Evolutionary conservation across 768 basidiomycete species (phyloP), one percentile per base, ranked within the genome.

Genomic region (Boletus barrowsii): DNA sequence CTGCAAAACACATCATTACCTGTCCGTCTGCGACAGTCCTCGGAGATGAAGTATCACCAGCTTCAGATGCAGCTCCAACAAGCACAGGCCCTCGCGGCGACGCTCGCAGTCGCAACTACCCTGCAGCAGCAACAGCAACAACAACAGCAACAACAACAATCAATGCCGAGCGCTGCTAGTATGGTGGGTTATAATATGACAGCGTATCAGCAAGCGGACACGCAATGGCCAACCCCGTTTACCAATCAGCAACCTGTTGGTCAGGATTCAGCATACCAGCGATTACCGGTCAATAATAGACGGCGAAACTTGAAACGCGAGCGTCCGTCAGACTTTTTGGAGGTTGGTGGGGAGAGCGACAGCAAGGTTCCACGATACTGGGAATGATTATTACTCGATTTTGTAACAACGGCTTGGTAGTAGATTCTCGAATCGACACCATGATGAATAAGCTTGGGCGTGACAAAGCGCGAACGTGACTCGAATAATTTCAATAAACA

Each of bases 191-290:
- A 76, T 67, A 67, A 69, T 62, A 73, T 80, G 72, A 62, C 73
- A 57, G 70, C 75, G 35, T 81, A 76, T 54, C 76, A 76, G 57
- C 68, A 75, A 72, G 29, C 61, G 22, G 68, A 69, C 7, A 14
- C 57, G 6, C 68, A 68, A 42, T 80, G 76, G 74, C 72, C 75
- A 58, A 78, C 76, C 61, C 76, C 78, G 54, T 88, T 79, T 66
- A 61, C 77, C 43, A 83, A 80, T 57, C 86, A 89, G 63, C 86
- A 88, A 67, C 78, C 80, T 30, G 79, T 79, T 47, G 77, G 79
- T 7, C 83, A 84, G 64, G 90, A 93, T 57, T 92, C 90, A 7
- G 87, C 90, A n/a, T 93, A 93, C 67, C 91, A 93, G 68, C 79
- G 91, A 35, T 65, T 91, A 46, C 90, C 90, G 30, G 72, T 93